These are phyloP conservation scores for Trametes villosa DNA, from an alignment of 768 basidiomycete species.

Conservation along the genomic window DNA sequence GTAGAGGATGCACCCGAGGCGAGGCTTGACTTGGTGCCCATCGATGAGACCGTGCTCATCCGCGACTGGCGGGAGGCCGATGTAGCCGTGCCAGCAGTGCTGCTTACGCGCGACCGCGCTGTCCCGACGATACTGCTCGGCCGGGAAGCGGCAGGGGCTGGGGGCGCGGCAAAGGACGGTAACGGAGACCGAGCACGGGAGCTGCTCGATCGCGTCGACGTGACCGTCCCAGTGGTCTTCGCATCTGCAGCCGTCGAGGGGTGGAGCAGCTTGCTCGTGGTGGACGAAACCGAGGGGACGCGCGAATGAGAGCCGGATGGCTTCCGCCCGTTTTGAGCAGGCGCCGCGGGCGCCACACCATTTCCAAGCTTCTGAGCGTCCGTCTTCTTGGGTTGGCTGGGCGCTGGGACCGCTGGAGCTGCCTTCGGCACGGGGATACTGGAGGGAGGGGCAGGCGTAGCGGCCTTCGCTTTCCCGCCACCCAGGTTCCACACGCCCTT, in stretches of 20 bases:
- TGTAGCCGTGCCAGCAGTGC: slow-evolving; percentile 8
- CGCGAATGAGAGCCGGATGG: slow-evolving; percentile 17
- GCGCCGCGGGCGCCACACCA: neutral
- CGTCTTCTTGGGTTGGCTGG: slow-evolving; percentile 1
- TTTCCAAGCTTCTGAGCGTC: slow-evolving; percentile 9
- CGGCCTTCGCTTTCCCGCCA: slow-evolving; percentile 34
- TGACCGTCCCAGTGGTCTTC: slow-evolving; percentile 12
- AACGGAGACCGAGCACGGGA: slow-evolving; percentile 32
- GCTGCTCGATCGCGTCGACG: slow-evolving; percentile 17
- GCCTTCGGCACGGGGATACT: slow-evolving; percentile 36
- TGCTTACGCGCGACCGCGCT: slow-evolving; percentile 26
- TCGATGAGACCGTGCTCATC: slow-evolving; percentile 28
- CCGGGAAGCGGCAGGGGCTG: slow-evolving; percentile 10
- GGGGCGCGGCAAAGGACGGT: slow-evolving; percentile 29
- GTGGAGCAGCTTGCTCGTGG: slow-evolving; percentile 17
- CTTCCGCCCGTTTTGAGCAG: slow-evolving; percentile 16
- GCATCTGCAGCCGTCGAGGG: neutral
- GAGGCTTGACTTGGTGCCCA: slow-evolving; percentile 36
- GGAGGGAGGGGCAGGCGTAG: slow-evolving; percentile 23
- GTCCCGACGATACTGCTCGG: slow-evolving; percentile 29
- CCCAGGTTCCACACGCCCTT: slow-evolving; percentile 75
- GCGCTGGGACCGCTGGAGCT: slow-evolving; percentile 11
- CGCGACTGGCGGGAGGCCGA: slow-evolving; percentile 13
- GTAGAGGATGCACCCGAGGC: slow-evolving; percentile 32
- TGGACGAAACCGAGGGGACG: slow-evolving; percentile 14